Percentiles rank a stretch among this genome's conserved stretches.
Evolutionary conservation across 169 alveolate genomes (phyloP).

Genomic region (Plasmodium sp.): DNA sequence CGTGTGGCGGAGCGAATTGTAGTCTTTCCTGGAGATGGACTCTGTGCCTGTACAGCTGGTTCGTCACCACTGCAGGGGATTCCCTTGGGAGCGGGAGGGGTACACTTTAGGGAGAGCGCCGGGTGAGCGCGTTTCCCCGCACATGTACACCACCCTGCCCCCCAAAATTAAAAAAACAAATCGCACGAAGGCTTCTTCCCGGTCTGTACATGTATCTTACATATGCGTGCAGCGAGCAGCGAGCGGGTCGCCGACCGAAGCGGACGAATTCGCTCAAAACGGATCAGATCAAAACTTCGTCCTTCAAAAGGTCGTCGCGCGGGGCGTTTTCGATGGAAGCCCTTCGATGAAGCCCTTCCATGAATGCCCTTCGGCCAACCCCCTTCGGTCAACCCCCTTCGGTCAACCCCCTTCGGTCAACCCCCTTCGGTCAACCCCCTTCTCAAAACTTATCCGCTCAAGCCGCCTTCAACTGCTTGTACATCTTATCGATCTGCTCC

Average conservation of each 20-base stretch:
- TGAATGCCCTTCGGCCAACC: too few relatives aligned
- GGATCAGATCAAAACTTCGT: not conserved
- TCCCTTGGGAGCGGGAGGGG: not conserved
- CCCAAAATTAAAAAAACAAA: not conserved
- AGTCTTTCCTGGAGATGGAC: not conserved
- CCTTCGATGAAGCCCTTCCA: too few relatives aligned
- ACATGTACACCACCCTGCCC: not conserved
- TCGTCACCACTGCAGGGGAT: not conserved
- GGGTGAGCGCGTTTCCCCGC: not conserved
- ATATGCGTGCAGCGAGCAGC: not conserved
- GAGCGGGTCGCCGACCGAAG: not conserved
- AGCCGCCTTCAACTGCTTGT: slow-evolving; percentile 16
- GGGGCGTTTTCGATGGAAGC: not conserved
- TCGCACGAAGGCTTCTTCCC: not conserved
- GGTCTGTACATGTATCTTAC: not conserved
- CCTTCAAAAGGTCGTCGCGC: not conserved
- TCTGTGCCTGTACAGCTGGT: not conserved
- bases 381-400: too few relatives aligned
- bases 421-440: too few relatives aligned
- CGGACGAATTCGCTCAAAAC: not conserved
- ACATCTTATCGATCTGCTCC: slow-evolving; percentile 78
- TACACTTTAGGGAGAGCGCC: not conserved
- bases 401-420: too few relatives aligned
- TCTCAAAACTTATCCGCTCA: not conserved
- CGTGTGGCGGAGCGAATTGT: not conserved